A percentile compares a stretch with the other conserved stretches of the same genome.
phyloP scores from a whole-genome alignment of 2,329 filamentous ascomycete species.

The Hawksworthiomyces lignivorus region DNA sequence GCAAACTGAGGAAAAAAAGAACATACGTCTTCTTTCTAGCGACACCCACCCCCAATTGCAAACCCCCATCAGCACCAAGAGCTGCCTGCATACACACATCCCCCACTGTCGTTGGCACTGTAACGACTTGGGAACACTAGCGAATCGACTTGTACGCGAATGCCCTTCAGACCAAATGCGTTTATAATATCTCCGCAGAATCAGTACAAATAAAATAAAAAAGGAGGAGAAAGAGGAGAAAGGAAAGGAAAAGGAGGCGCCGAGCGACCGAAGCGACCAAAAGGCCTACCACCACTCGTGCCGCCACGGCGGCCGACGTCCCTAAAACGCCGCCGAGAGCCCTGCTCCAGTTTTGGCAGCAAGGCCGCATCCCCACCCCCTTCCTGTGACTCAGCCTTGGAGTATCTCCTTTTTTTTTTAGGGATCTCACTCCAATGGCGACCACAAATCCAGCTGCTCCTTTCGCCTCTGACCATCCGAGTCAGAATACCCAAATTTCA shows the following conservation, averaged over 20 bases:
- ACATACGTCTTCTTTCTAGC: no score
- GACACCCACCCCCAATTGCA: background rate
- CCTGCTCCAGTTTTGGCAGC: background rate
- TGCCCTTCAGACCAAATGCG: no score
- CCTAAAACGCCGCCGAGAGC: constrained; percentile 3
- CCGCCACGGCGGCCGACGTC: constrained; percentile 10
- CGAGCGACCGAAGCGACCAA: background rate
- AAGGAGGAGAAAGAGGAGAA: background rate
- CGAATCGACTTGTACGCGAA: no score
- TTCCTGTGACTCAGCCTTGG: constrained; percentile 12
- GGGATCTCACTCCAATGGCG: no score
- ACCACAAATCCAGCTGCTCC: constrained; percentile 9
- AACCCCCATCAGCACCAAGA: constrained; percentile 1
- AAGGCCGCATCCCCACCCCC: background rate
- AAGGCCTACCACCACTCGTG: constrained; percentile 8
- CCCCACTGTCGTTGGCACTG: no score
- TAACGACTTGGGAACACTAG: no score
- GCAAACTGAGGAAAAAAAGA: no score
- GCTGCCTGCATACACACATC: no score
- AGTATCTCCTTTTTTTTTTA: no score
- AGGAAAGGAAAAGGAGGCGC: background rate
- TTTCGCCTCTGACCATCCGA: constrained; percentile 9
- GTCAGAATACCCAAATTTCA: constrained; percentile 5
- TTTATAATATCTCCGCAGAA: no score
- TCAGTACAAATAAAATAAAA: no score